These are phyloP conservation scores for Collariella sp. DNA, from an alignment of 495 filamentous ascomycete genomes.

Conservation along the genomic window DNA sequence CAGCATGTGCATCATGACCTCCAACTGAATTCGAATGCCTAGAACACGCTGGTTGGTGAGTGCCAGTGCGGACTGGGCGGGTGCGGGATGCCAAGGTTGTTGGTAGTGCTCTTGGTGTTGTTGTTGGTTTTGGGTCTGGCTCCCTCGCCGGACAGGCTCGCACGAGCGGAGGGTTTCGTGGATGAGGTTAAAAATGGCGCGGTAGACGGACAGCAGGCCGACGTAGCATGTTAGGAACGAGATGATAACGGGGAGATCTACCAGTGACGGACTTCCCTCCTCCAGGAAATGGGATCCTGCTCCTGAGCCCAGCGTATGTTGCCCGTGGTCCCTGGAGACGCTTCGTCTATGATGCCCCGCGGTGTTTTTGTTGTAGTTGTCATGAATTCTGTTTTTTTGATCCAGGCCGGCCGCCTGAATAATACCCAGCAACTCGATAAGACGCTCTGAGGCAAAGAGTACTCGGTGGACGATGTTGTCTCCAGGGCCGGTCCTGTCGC, in stretches of 20 bases:
- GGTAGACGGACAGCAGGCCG: not conserved
- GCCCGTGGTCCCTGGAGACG: too few relatives aligned
- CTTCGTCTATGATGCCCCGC: too few relatives aligned
- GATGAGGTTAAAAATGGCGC: not conserved
- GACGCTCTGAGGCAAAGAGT: not conserved
- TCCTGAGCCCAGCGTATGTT: not conserved
- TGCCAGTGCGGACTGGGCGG: too few relatives aligned
- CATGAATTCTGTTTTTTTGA: not conserved
- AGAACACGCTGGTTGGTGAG: not conserved
- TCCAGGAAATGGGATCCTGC: not conserved
- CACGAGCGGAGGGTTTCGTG: not conserved
- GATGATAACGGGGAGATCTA: not conserved
- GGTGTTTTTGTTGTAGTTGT: not conserved
- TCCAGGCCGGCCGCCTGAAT: not conserved
- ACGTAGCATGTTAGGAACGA: not conserved
- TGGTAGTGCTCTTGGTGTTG: too few relatives aligned
- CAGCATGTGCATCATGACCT: not conserved
- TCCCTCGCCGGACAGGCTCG: not conserved
- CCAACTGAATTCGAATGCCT: not conserved
- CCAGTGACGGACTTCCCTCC: not conserved
- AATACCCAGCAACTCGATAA: not conserved
- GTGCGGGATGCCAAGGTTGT: too few relatives aligned
- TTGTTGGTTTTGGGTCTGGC: not conserved
- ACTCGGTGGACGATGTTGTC: not conserved
- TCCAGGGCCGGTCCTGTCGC: not conserved